These are phyloP conservation scores for Saposhnikovia divaricata DNA, from an alignment of 129 eudicot species.

Conservation along the genomic window DNA sequence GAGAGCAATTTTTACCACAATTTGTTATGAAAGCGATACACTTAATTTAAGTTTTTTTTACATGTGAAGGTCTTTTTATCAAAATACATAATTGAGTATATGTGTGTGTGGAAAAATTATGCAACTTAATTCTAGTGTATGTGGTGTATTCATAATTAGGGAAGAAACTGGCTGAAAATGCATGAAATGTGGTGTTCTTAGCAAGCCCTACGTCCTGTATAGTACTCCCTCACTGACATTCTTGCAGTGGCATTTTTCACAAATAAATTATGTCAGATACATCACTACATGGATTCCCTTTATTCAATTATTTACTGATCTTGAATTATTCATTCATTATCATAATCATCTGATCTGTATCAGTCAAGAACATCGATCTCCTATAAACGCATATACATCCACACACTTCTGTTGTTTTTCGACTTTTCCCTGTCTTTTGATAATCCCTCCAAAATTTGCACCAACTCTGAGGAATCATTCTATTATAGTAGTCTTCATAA, in stretches of 20 bases:
- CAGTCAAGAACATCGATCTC: not conserved
- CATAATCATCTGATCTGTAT: conserved; percentile 7
- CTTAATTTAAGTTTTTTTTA: no score
- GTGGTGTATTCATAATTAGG: not conserved
- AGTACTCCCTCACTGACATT: conserved; percentile 10
- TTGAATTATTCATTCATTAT: conserved; percentile 4
- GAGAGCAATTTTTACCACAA: no score
- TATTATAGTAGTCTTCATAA: conserved; percentile 25
- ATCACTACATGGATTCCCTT: conserved; percentile 12
- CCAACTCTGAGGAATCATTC: conserved; percentile 46
- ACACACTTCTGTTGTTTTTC: conserved; percentile 8
- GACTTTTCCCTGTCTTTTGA: conserved; percentile 29
- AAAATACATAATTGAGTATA: no score
- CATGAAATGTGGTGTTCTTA: not conserved
- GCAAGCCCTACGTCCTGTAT: not conserved
- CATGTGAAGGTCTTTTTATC: no score
- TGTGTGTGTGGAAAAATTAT: not conserved
- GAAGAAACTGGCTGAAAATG: conserved; percentile 2
- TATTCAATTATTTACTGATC: conserved; percentile 2
- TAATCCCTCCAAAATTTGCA: conserved; percentile 44
- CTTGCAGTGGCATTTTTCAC: not conserved
- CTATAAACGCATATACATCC: conserved; percentile 8
- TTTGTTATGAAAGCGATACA: no score
- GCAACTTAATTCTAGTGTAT: not conserved
- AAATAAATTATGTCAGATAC: conserved; percentile 4